Percentiles rank a stretch among this genome's conserved stretches.
Evolutionary conservation across 768 basidiomycete genomes (phyloP).

Genomic region (Tulasnella sp.): DNA sequence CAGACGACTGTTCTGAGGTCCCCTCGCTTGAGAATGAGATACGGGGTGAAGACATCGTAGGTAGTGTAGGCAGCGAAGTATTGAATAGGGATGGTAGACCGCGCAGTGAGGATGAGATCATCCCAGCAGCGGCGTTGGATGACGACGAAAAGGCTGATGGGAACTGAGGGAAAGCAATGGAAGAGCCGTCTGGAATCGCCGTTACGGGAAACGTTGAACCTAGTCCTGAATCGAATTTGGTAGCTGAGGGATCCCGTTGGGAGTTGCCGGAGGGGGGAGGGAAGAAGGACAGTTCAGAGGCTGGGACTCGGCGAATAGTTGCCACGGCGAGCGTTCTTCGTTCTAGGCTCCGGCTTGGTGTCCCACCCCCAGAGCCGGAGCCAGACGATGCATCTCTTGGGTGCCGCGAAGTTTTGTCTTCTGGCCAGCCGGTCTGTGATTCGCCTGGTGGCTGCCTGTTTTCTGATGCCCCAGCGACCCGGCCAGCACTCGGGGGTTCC

Average conservation of each 20-base stretch:
- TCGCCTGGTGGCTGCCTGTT: too few relatives aligned
- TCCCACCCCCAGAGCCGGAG: neutral
- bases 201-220: neutral
- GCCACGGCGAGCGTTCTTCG: neutral
- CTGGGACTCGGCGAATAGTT: constrained; percentile 31
- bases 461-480: too few relatives aligned
- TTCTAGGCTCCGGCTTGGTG: constrained; percentile 17
- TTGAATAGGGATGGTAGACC: constrained; percentile 21
- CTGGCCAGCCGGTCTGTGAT: too few relatives aligned
- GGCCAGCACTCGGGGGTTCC: too few relatives aligned
- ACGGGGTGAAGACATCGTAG: neutral
- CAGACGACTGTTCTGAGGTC: constrained; percentile 25
- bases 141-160: constrained; percentile 22
- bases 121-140: neutral
- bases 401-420: too few relatives aligned
- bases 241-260: neutral
- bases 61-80: neutral
- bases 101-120: constrained; percentile 24
- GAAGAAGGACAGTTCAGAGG: constrained; percentile 34
- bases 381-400: neutral
- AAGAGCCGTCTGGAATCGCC: neutral
- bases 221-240: neutral
- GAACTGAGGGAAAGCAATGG: neutral
- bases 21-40: constrained; percentile 30
- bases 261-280: constrained; percentile 23